These are phyloP conservation scores for Gilbertella persicaria DNA, from an alignment of 371 early-diverging fungal genomes.

Conservation along the genomic window DNA sequence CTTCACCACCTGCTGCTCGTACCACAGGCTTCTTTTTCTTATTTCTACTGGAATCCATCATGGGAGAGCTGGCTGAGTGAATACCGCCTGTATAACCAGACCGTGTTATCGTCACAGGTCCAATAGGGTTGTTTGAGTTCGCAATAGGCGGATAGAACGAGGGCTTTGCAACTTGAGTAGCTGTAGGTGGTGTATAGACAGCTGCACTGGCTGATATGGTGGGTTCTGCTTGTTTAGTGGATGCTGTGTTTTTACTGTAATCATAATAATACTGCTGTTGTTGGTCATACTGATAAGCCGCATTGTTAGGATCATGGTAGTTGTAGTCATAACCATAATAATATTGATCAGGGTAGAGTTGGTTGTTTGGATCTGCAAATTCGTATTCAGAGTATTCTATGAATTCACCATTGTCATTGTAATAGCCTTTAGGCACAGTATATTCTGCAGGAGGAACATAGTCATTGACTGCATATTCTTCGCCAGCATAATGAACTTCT, in stretches of 20 bases:
- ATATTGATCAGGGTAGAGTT: conserved; percentile 21
- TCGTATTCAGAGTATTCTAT: conserved; percentile 9
- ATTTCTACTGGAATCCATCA: conserved; percentile 5
- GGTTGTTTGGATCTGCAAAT: conserved; percentile 17
- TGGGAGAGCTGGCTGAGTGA: conserved; percentile 1
- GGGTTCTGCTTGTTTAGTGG: conserved; percentile 9
- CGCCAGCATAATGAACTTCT: conserved; percentile 17
- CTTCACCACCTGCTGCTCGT: conserved; percentile 89
- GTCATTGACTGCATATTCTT: conserved; percentile 20
- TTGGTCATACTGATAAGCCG: conserved; percentile 20
- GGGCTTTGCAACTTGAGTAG: conserved; percentile 14
- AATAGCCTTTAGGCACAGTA: conserved; percentile 12
- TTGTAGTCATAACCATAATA: conserved; percentile 39
- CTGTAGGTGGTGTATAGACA: neutral
- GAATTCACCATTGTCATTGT: conserved; percentile 12
- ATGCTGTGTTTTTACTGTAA: conserved; percentile 12
- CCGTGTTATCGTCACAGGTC: conserved; percentile 19
- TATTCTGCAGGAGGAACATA: conserved; percentile 11
- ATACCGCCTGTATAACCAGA: conserved; percentile 21
- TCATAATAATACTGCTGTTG: conserved; percentile 35
- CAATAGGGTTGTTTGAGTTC: conserved; percentile 20
- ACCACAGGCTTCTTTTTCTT: conserved; percentile 65
- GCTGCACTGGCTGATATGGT: conserved; percentile 5
- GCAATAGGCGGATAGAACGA: conserved; percentile 18
- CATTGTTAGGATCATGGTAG: conserved; percentile 15